Evolutionary conservation across 345 rosid genomes (phyloP).

Genomic region (Viola odorata): DNA sequence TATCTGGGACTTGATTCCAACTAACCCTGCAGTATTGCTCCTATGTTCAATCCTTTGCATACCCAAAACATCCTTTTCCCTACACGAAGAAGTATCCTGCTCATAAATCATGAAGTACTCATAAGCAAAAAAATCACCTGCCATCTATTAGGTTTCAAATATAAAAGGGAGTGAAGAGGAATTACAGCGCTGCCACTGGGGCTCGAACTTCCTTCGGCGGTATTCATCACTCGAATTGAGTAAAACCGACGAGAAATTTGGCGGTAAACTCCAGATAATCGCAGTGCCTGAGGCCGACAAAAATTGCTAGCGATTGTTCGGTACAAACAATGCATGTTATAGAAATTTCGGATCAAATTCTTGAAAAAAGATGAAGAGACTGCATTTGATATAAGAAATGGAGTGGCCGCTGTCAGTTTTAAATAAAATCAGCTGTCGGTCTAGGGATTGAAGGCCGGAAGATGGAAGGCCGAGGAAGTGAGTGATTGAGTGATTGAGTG

Average conservation of each 20-base stretch:
- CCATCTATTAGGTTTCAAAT: too few species aligned
- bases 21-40: not conserved
- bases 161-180: not conserved
- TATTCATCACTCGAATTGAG: slow-evolving; percentile 6
- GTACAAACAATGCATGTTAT: not conserved
- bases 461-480: too few species aligned
- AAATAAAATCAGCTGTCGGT: too few species aligned
- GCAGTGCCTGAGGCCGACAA: too few species aligned
- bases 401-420: too few species aligned
- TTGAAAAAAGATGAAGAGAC: too few species aligned
- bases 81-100: not conserved
- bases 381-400: too few species aligned
- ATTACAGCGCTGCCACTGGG: not conserved
- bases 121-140: too few species aligned
- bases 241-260: slow-evolving; percentile 5
- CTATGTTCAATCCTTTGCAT: not conserved
- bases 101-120: not conserved
- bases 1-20: not conserved
- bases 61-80: not conserved
- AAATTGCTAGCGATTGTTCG: not conserved
- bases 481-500: too few species aligned
- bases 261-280: not conserved
- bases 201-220: not conserved
- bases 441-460: too few species aligned
- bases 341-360: too few species aligned